Evolutionary conservation across 2,329 filamentous ascomycete species (phyloP), one percentile per base, ranked within the genome.

Genomic region (Cytospora paraplurivora): DNA sequence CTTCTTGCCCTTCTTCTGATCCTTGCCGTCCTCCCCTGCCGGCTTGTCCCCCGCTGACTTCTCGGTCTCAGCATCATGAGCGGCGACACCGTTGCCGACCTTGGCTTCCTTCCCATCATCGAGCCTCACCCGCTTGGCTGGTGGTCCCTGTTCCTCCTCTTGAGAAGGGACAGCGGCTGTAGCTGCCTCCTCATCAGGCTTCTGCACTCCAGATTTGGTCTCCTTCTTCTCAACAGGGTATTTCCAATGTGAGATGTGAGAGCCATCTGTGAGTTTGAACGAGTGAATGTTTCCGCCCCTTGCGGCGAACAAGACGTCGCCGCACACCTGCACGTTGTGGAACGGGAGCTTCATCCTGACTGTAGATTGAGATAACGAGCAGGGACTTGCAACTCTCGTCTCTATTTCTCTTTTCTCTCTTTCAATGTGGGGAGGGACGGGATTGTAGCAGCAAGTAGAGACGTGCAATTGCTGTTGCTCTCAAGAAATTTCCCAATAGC

Each of bases 241-340:
- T 62, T 78, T 79, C 90, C 90, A 93, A 71, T 81, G 79, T 51
- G 84, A 86, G 19, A 91, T 74, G 58, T 85, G 78, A 55, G 78
- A 75, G 37, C 87, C 85, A 66, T 85, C 80, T n/a, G 77, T 71
- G 7, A 88, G 76, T 71, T 81, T 81, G 73, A 92, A 89, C 2
- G 86, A 85, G 71, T 91, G 84, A 60, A 97, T 85, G 69, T 82
- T 85, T 55, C 88, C 84, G 15, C 91, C 92, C 66, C 88, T 87
- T 33, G 91, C 90, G 44, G 89, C 90, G 69, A 96, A 82, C 19
- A 97, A 75, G 21, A 90, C 76, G 68, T 82, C 74, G 53, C 83
- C 83, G 67, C 81, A 79, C 41, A 76, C 73, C 56, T 78, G 78
- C 54, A 92, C 75, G 69, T 85, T 84, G 69, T 89, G 89, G 70